Percentiles rank a stretch among this genome's conserved stretches.
phyloP scores from a whole-genome alignment of 495 filamentous ascomycete genomes.

The Penicillium angulare region DNA sequence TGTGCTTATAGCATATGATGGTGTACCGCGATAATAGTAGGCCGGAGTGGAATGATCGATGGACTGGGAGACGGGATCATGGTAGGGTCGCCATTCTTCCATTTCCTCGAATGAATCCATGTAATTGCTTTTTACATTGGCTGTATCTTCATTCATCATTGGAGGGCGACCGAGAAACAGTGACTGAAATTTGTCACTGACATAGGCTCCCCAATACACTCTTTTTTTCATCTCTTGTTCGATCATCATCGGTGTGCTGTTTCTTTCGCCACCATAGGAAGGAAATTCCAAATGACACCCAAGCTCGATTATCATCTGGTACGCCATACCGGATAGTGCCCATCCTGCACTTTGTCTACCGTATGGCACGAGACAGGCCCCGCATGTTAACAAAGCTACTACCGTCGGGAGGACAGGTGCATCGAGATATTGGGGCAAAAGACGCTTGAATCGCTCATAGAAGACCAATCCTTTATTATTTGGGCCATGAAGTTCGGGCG shows the following conservation, averaged over 20 bases:
- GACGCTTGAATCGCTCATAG: slow-evolving; percentile 12
- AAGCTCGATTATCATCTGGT: slow-evolving; percentile 36
- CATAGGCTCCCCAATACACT: slow-evolving; percentile 32
- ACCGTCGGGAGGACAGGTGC: slow-evolving; percentile 12
- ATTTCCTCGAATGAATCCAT: slow-evolving; percentile 36
- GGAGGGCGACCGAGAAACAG: slow-evolving; percentile 27
- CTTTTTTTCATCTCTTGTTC: slow-evolving; percentile 15
- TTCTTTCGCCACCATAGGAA: background rate
- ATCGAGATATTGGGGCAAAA: slow-evolving; percentile 15
- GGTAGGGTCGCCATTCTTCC: slow-evolving; percentile 31
- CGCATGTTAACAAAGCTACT: slow-evolving; percentile 11
- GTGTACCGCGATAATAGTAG: background rate
- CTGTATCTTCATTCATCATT: slow-evolving; percentile 8
- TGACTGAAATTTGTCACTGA: slow-evolving; percentile 26
- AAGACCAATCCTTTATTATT: slow-evolving; percentile 9
- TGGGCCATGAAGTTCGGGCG: background rate
- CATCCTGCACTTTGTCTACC: slow-evolving; percentile 20
- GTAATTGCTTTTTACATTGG: slow-evolving; percentile 13
- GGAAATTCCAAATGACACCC: slow-evolving; percentile 25
- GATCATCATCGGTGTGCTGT: background rate
- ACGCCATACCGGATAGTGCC: slow-evolving; percentile 23
- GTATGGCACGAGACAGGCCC: slow-evolving; percentile 13
- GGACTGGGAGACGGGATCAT: slow-evolving; percentile 1
- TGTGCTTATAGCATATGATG: background rate
- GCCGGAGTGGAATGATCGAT: background rate